Evolutionary conservation across 208 protist genomes (phyloP), one percentile per base, ranked within the genome.

Genomic region (Trypanosoma theileri): DNA sequence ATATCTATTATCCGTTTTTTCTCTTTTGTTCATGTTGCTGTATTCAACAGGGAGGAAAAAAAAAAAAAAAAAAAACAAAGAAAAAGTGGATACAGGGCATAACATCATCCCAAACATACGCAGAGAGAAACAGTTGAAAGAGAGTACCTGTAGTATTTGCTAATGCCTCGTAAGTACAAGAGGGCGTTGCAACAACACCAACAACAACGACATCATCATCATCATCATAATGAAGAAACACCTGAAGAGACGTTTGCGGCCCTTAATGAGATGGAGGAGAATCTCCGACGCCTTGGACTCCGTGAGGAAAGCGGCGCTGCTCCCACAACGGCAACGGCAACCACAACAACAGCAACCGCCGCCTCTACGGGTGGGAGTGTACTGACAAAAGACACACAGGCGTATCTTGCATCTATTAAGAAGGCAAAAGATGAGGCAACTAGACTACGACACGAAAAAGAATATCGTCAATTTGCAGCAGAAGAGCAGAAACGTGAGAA

Each of bases 201-300:
- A 46, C 62, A 61, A 67, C 53, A 14, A 66, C 46, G 46, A 56
- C 21, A 17, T 50, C 28, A 1, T 50, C 9, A 17, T 48, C 21
- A 17, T 50, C 28, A 1, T 50, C 9, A 17, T 48, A 44, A 58
- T 58, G 16, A 12, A 14, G 44, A 48, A 48, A 35, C 52, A 14
- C 17, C 24, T 24, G 52, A 65, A 31, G 77, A 87, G 42, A 90
- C 82, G 0, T 71, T 76, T 10, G 61, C 70, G 0, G 83, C 70
- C 16, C 61, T 95, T 26, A 79, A 86, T 66, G 71, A 56, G 4
- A 90, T 95, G 86, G 89, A 95, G 51, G 84, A 92, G 42, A 92
- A 88, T 52, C 76, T 95, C 53, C 77, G 82, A 9, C 84, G 80
- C 21, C 65, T 92, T 3, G 89, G 89, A 8, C 69, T 95, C 3